A percentile compares a stretch with the other conserved stretches of the same genome.
phyloP scores from a whole-genome alignment of 352 stramenopile genomes.

The Synura sp. region DNA sequence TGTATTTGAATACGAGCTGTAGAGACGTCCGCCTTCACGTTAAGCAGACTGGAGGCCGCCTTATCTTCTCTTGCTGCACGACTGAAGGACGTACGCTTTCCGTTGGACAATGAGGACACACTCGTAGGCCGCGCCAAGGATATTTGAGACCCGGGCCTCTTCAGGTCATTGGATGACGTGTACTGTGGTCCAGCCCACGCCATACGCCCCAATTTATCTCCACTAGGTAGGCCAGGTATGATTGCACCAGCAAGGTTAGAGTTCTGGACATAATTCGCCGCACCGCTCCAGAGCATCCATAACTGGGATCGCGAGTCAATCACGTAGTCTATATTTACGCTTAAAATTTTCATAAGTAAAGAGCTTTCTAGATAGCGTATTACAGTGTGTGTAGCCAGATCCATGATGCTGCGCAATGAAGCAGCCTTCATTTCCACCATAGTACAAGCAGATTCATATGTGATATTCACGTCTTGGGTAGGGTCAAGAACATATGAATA shows the following conservation, averaged over 20 bases:
- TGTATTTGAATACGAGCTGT: background rate
- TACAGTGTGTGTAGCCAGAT: background rate
- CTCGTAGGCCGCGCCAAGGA: too few relatives aligned
- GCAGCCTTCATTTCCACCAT: background rate
- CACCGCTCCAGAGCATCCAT: constrained; percentile 14
- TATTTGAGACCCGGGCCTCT: too few relatives aligned
- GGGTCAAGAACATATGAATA: background rate
- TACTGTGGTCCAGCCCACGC: background rate
- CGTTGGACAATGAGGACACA: too few relatives aligned
- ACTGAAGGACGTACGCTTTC: too few relatives aligned
- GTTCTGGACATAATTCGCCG: background rate
- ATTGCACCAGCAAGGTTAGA: background rate
- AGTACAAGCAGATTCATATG: background rate
- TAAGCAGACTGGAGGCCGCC: background rate
- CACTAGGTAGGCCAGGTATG: background rate
- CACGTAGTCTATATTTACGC: background rate
- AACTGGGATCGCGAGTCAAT: constrained; percentile 14
- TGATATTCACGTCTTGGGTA: background rate
- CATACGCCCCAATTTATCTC: background rate
- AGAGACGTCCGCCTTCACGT: background rate
- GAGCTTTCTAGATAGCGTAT: constrained; percentile 12
- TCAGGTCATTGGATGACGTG: background rate
- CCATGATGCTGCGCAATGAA: background rate
- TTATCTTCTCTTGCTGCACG: background rate
- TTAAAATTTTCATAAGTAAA: background rate